A percentile compares a stretch with the other conserved stretches of the same genome.
These are phyloP conservation scores for Setaria viridis DNA, from an alignment of 202 grass and related monocot species.

Conservation along the genomic window DNA sequence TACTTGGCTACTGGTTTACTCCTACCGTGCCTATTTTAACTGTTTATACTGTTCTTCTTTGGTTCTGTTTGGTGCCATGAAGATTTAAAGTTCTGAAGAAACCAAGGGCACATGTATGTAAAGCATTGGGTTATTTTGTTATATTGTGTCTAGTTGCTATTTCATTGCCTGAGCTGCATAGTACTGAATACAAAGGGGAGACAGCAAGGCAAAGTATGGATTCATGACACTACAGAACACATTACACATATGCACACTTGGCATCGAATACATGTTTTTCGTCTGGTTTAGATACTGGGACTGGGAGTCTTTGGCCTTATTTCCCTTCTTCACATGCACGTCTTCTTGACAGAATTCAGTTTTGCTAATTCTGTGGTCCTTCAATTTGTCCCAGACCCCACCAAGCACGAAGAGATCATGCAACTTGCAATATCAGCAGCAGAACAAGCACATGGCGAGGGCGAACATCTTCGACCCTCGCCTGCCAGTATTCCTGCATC, in stretches of 20 bases:
- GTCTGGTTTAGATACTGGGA: neutral
- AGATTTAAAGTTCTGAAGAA: neutral
- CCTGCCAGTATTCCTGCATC: neutral
- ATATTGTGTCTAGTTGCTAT: neutral
- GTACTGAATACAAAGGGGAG: neutral
- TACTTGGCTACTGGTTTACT: neutral
- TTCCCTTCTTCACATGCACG: neutral
- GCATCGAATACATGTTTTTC: neutral
- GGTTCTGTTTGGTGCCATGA: neutral
- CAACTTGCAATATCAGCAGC: neutral
- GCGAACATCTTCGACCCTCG: neutral
- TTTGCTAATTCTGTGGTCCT: neutral
- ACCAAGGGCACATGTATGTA: neutral
- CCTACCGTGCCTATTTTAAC: neutral
- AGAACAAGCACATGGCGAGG: conserved; percentile 2
- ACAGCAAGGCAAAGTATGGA: neutral
- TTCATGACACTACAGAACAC: neutral
- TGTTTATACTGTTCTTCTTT: neutral
- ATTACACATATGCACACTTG: neutral
- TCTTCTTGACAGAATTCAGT: neutral
- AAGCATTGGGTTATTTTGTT: neutral
- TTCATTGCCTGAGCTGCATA: conserved; percentile 2
- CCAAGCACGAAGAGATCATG: neutral
- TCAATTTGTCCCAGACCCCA: neutral
- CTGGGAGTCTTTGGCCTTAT: neutral